A percentile compares a stretch with the other conserved stretches of the same genome.
phyloP scores from a whole-genome alignment of 805 yeast species.

The Zygosaccharomyces kombuchaensis region DNA sequence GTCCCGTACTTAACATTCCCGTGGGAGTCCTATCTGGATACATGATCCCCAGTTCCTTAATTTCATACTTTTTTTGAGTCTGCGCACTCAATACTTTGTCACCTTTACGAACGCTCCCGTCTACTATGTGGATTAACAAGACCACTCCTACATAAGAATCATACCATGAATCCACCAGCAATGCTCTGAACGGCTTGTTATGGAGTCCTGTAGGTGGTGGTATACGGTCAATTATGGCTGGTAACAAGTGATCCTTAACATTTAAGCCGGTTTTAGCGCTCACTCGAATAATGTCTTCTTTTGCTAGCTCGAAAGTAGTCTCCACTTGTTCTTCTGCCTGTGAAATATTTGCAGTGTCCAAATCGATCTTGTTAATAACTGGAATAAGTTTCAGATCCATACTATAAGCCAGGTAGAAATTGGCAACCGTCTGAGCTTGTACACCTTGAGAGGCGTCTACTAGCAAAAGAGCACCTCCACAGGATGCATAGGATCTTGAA shows the following conservation, averaged over 20 bases:
- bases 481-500: slow-evolving; percentile 88
- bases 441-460: slow-evolving; percentile 97
- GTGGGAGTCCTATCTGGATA: slow-evolving; percentile 79
- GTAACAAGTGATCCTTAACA: slow-evolving; percentile 65
- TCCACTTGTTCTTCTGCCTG: slow-evolving; percentile 82
- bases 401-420: slow-evolving; percentile 84
- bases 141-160: slow-evolving; percentile 91
- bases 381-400: slow-evolving; percentile 80
- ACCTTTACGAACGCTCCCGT: slow-evolving; percentile 73
- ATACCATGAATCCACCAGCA: slow-evolving; percentile 94
- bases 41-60: slow-evolving; percentile 92
- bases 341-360: slow-evolving; percentile 75
- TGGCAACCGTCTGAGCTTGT: slow-evolving; percentile 98
- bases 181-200: slow-evolving; percentile 53
- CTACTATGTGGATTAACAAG: slow-evolving; percentile 75
- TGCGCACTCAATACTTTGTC: slow-evolving; percentile 74
- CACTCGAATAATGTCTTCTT: slow-evolving; percentile 71
- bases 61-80: slow-evolving; percentile 71
- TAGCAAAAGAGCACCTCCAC: slow-evolving; percentile 86
- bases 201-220: slow-evolving; percentile 67
- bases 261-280: slow-evolving; percentile 90
- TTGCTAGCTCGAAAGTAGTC: slow-evolving; percentile 71
- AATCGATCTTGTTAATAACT: slow-evolving; percentile 85
- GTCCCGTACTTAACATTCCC: slow-evolving; percentile 72
- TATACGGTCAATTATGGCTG: slow-evolving; percentile 74